These are phyloP conservation scores for Clarkia xantiana DNA, from an alignment of 345 rosid species.

Conservation along the genomic window DNA sequence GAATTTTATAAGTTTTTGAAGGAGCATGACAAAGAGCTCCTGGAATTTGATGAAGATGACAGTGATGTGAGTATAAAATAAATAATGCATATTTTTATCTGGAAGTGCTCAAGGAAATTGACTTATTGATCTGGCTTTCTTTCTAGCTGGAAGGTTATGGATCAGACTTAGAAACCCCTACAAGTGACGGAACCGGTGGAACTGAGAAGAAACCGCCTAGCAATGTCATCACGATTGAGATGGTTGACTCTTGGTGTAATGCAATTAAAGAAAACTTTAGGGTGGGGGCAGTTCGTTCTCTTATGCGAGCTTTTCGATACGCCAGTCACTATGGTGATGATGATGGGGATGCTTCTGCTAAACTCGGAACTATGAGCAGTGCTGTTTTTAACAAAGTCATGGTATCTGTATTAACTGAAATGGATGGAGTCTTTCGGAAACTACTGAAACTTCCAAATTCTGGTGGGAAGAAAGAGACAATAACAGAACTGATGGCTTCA, in stretches of 20 bases:
- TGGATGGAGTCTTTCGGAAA: slow-evolving; percentile 74
- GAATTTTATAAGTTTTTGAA: slow-evolving; percentile 69
- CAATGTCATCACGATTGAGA: slow-evolving; percentile 42
- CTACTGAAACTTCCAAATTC: slow-evolving; percentile 55
- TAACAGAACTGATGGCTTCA: slow-evolving; percentile 37
- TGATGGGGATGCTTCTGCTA: slow-evolving; percentile 38
- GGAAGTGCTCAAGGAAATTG: slow-evolving; percentile 2
- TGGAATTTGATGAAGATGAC: slow-evolving; percentile 61
- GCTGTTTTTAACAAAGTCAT: slow-evolving; percentile 74
- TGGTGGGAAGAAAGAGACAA: slow-evolving; percentile 75
- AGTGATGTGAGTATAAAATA: slow-evolving; percentile 34
- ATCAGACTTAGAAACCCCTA: slow-evolving; percentile 34
- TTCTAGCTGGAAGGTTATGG: slow-evolving; percentile 38
- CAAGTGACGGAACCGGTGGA: slow-evolving; percentile 19
- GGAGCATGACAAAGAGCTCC: slow-evolving; percentile 64
- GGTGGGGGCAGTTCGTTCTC: slow-evolving; percentile 56
- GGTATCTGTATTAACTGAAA: slow-evolving; percentile 60
- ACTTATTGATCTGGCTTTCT: background rate
- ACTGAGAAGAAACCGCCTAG: slow-evolving; percentile 29
- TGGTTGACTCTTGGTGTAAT: slow-evolving; percentile 76
- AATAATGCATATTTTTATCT: slow-evolving; percentile 1
- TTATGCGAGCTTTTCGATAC: slow-evolving; percentile 76
- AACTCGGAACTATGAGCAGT: slow-evolving; percentile 64
- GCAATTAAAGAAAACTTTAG: slow-evolving; percentile 40
- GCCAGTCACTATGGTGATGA: slow-evolving; percentile 98